A percentile compares a stretch with the other conserved stretches of the same genome.
Conservation (phyloP, 345 rosid genomes). For the Eucalyptus pumila region DNA sequence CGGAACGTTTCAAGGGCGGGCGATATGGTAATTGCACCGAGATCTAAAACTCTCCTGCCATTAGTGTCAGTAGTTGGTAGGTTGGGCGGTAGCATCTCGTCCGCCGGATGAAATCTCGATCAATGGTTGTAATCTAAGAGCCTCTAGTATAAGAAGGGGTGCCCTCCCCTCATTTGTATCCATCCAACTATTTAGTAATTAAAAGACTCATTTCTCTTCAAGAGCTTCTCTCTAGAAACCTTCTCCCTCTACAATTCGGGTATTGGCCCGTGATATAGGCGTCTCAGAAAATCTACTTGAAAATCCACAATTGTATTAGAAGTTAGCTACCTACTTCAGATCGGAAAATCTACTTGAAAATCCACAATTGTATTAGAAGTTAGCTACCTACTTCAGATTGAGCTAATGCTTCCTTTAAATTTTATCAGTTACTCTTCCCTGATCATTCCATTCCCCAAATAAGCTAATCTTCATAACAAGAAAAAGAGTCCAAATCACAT, state of each 20-base stretch:
- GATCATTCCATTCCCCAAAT: not conserved
- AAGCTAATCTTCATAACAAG: not conserved
- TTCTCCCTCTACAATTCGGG: no score
- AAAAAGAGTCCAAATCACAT: not conserved
- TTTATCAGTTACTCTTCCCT: not conserved
- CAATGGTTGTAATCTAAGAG: rapidly evolving
- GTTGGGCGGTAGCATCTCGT: rapidly evolving
- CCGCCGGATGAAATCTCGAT: rapidly evolving
- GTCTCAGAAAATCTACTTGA: not conserved
- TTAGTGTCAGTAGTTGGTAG: no score
- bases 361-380: not conserved
- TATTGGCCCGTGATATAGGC: not conserved
- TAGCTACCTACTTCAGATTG: not conserved
- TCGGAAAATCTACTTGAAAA: not conserved
- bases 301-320: not conserved
- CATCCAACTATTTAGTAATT: rapidly evolving
- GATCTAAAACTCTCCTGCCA: rapidly evolving
- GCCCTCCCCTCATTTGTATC: rapidly evolving
- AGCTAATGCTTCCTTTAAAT: not conserved
- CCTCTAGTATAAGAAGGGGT: no score
- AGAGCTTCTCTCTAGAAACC: no score
- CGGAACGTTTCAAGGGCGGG: rapidly evolving
- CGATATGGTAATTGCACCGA: rapidly evolving
- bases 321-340: not conserved
- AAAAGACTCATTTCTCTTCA: no score